A percentile compares a stretch with the other conserved stretches of the same genome.
These are phyloP conservation scores for Colletotrichum noveboracense DNA, from an alignment of 2,329 filamentous ascomycete species.

Conservation along the genomic window DNA sequence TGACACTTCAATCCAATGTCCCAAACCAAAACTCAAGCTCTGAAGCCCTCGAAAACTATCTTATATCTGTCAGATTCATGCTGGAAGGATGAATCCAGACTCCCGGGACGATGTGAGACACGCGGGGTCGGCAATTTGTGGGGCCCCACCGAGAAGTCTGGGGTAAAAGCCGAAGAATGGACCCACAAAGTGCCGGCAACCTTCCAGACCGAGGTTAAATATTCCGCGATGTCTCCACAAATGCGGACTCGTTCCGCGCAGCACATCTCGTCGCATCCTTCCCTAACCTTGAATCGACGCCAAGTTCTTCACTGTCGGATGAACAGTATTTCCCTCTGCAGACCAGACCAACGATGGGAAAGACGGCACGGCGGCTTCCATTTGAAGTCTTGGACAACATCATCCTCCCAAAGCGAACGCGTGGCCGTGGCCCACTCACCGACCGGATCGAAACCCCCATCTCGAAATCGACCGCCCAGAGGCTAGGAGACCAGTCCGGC, in stretches of 20 bases:
- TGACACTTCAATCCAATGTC: not conserved
- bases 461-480: not conserved
- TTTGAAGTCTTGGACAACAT: constrained; percentile 7
- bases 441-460: not conserved
- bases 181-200: not conserved
- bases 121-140: not conserved
- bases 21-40: too few species aligned
- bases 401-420: not conserved
- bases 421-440: not conserved
- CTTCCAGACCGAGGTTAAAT: not conserved
- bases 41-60: not conserved
- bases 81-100: not conserved
- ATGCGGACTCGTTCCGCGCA: not conserved
- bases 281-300: not conserved
- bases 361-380: not conserved
- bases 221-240: not conserved
- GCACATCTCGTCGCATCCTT: not conserved
- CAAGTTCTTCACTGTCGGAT: not conserved
- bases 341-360: not conserved
- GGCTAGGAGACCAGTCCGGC: not conserved
- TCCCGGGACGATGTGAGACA: not conserved
- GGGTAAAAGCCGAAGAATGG: not conserved
- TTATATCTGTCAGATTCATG: not conserved
- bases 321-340: not conserved
- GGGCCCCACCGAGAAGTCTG: not conserved